Conservation (phyloP, 257 asterid species). For the Marsdenia floribunda region DNA sequence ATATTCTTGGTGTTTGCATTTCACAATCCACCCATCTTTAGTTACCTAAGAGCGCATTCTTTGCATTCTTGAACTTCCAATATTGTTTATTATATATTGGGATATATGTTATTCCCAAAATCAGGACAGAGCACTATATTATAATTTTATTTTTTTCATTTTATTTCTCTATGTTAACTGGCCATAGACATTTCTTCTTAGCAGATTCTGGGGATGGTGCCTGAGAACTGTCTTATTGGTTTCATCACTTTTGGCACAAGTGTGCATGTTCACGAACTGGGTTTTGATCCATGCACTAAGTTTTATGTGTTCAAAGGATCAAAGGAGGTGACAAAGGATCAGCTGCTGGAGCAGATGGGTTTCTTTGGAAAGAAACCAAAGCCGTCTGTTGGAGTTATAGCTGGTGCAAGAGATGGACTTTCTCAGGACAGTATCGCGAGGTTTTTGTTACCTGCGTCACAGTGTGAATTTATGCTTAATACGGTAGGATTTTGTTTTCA, state of each 20-base stretch:
- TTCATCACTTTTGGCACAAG: conserved; percentile 85
- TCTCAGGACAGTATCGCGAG: conserved; percentile 90
- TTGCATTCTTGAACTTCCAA: background rate
- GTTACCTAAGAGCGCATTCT: background rate
- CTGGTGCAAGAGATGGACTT: conserved; percentile 91
- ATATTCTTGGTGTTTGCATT: background rate
- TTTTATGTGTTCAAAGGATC: conserved; percentile 95
- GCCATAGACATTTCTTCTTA: conserved; percentile 13
- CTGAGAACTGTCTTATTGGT: conserved; percentile 93
- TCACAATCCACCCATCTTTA: background rate
- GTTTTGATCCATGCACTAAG: conserved; percentile 87
- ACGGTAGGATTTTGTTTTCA: conserved; percentile 49
- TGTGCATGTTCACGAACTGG: conserved; percentile 92
- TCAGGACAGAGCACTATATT: background rate
- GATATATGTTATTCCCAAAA: background rate
- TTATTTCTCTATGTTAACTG: background rate
- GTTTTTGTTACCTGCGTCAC: conserved; percentile 93
- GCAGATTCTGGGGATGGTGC: conserved; percentile 84
- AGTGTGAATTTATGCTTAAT: conserved; percentile 88
- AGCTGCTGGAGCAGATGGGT: conserved; percentile 92
- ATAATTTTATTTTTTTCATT: background rate
- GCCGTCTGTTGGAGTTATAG: conserved; percentile 81
- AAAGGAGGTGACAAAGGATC: conserved; percentile 83
- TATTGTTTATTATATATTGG: background rate
- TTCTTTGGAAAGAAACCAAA: conserved; percentile 77